Conservation (phyloP, 345 rosid genomes). For the Citrus reticulata region DNA sequence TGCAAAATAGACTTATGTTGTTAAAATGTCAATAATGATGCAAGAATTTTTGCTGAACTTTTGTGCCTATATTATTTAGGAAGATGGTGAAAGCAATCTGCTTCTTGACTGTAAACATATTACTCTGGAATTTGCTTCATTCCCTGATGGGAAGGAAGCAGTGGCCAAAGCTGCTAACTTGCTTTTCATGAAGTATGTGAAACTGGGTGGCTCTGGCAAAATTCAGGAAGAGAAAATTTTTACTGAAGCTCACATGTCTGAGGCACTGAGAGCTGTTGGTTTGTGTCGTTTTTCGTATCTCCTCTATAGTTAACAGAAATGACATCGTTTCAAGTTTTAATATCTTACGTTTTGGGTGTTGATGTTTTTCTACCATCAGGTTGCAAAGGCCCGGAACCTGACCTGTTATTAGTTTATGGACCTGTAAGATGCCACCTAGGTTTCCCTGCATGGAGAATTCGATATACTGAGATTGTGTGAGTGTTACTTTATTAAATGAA, state of each 20-base stretch:
- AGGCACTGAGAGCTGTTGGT: slow-evolving; percentile 73
- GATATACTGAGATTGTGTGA: slow-evolving; percentile 84
- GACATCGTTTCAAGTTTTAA: slow-evolving; percentile 1
- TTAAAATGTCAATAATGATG: slow-evolving; percentile 6
- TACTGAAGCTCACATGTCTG: slow-evolving; percentile 64
- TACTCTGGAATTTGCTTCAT: slow-evolving; percentile 66
- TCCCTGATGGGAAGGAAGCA: slow-evolving; percentile 80
- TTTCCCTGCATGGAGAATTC: slow-evolving; percentile 93
- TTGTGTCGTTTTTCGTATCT: slow-evolving; percentile 29
- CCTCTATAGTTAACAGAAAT: neutral
- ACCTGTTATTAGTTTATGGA: slow-evolving; percentile 80
- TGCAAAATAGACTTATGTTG: neutral
- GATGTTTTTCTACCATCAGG: slow-evolving; percentile 41
- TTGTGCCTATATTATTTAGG: slow-evolving; percentile 33
- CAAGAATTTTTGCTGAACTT: slow-evolving; percentile 1
- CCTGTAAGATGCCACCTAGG: slow-evolving; percentile 87
- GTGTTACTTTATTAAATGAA: slow-evolving; percentile 20
- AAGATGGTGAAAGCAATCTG: slow-evolving; percentile 30
- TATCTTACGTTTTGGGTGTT: slow-evolving; percentile 4
- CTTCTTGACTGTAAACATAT: slow-evolving; percentile 25
- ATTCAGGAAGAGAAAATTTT: slow-evolving; percentile 45
- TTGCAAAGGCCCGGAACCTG: slow-evolving; percentile 64
- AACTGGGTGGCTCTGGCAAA: slow-evolving; percentile 28
- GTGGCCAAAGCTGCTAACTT: slow-evolving; percentile 80
- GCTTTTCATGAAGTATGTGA: slow-evolving; percentile 47